Percentiles rank a stretch among this genome's conserved stretches.
These are phyloP conservation scores for Macaranga tanarius DNA, from an alignment of 441 rosid genomes.

Conservation along the genomic window DNA sequence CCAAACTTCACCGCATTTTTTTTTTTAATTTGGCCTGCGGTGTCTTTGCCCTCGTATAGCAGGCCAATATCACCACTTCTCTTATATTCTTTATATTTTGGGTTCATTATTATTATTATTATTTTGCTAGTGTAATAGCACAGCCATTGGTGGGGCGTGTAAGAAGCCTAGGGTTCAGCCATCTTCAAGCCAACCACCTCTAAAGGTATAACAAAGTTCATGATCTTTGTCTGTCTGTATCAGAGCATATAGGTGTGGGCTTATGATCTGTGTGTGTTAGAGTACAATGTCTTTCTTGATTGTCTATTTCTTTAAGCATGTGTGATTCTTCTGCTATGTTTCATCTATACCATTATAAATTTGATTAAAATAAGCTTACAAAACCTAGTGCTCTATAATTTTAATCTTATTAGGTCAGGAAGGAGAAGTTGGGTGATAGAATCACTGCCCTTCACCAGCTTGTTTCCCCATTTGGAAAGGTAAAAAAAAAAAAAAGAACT, in stretches of 20 bases:
- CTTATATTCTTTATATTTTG: not conserved
- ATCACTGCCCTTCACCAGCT: constrained; percentile 93
- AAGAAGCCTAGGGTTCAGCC: constrained; percentile 93
- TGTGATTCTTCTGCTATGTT: constrained; percentile 35
- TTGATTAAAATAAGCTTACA: constrained; percentile 15
- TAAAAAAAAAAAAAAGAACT: constrained; percentile 34
- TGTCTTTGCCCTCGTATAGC: too few species aligned
- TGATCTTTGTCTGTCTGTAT: constrained; percentile 21
- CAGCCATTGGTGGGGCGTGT: constrained; percentile 55
- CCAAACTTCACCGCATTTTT: too few species aligned
- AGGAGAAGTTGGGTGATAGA: constrained; percentile 94
- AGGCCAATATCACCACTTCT: too few species aligned
- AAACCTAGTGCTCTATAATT: not conserved
- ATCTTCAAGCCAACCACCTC: constrained; percentile 61
- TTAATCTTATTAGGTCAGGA: constrained; percentile 62
- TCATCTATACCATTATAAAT: constrained; percentile 12
- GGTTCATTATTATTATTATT: not conserved
- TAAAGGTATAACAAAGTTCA: constrained; percentile 60
- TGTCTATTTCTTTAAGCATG: constrained; percentile 36
- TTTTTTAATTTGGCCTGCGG: too few species aligned
- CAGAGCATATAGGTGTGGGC: constrained; percentile 3
- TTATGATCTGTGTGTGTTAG: not conserved
- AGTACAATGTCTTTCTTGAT: constrained; percentile 36
- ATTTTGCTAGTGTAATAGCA: constrained; percentile 61
- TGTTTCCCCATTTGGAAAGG: constrained; percentile 99